Conservation (phyloP, 83 land plant genomes). For the Thuja plicata region DNA sequence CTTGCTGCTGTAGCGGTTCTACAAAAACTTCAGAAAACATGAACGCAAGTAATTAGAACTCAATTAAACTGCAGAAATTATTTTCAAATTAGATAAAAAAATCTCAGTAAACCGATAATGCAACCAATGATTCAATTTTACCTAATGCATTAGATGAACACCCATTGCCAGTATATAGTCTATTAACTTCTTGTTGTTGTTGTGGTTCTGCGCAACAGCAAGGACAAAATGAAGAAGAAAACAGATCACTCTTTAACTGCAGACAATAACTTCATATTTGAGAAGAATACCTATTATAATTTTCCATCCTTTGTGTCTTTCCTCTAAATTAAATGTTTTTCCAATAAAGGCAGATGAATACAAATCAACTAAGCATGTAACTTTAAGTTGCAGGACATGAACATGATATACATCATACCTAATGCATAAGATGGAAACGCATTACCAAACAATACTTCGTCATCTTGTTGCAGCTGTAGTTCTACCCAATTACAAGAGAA, state of each 20-base stretch:
- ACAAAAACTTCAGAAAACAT: neutral
- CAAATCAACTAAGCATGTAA: neutral
- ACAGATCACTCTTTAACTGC: neutral
- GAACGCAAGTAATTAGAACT: neutral
- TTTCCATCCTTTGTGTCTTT: neutral
- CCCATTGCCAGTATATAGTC: neutral
- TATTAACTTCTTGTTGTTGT: neutral
- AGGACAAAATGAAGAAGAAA: neutral
- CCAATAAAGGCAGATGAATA: neutral
- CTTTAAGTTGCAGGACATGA: neutral
- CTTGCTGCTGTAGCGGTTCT: neutral
- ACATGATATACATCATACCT: neutral
- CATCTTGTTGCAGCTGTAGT: neutral
- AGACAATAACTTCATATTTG: neutral
- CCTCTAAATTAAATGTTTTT: neutral
- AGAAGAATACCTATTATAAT: neutral
- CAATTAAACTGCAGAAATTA: no score
- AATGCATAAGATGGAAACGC: neutral
- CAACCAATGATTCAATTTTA: neutral
- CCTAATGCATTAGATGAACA: neutral
- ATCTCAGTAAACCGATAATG: neutral
- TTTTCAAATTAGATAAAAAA: no score
- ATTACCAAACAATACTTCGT: neutral
- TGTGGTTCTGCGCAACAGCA: neutral
- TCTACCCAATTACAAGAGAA: neutral